A percentile compares a stretch with the other conserved stretches of the same genome.
Conservation (phyloP, 2,329 filamentous ascomycete species). For the Beauveria rudraprayagi region DNA sequence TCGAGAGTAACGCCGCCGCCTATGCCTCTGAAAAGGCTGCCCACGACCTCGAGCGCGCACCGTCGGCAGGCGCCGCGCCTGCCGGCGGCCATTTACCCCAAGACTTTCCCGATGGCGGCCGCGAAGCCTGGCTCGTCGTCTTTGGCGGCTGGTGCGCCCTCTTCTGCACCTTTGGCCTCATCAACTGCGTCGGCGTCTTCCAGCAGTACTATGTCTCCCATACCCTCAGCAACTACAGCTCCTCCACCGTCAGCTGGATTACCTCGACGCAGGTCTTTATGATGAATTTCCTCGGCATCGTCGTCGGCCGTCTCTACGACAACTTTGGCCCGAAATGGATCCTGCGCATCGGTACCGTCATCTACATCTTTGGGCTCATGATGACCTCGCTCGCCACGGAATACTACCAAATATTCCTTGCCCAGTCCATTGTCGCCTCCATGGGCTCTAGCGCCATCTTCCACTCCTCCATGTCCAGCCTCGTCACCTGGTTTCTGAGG, state of each 20-base stretch:
- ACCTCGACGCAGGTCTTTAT: slow-evolving; percentile 43
- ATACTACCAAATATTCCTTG: slow-evolving; percentile 38
- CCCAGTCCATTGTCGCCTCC: slow-evolving; percentile 32
- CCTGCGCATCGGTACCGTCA: slow-evolving; percentile 42
- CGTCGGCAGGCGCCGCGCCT: neutral
- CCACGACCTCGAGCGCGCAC: neutral
- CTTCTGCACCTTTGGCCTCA: slow-evolving; percentile 37
- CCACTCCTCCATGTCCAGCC: slow-evolving; percentile 32
- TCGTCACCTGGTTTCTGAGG: slow-evolving; percentile 44
- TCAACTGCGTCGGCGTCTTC: slow-evolving; percentile 46
- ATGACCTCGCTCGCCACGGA: slow-evolving; percentile 46
- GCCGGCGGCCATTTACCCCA: slow-evolving; percentile 27
- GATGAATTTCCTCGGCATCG: slow-evolving; percentile 40
- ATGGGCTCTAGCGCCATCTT: slow-evolving; percentile 37
- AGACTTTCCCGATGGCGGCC: slow-evolving; percentile 52
- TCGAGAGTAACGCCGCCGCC: neutral
- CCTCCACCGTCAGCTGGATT: slow-evolving; percentile 53
- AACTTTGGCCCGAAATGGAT: slow-evolving; percentile 54
- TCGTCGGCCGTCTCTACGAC: slow-evolving; percentile 55
- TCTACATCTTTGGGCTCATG: slow-evolving; percentile 57
- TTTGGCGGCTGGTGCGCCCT: slow-evolving; percentile 35
- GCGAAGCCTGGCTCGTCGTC: slow-evolving; percentile 50
- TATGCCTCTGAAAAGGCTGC: neutral
- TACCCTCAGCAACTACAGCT: slow-evolving; percentile 38
- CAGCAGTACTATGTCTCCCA: slow-evolving; percentile 48